These are phyloP conservation scores for Apiotrichum siamense DNA, from an alignment of 1,284 basidiomycete genomes.

Conservation along the genomic window DNA sequence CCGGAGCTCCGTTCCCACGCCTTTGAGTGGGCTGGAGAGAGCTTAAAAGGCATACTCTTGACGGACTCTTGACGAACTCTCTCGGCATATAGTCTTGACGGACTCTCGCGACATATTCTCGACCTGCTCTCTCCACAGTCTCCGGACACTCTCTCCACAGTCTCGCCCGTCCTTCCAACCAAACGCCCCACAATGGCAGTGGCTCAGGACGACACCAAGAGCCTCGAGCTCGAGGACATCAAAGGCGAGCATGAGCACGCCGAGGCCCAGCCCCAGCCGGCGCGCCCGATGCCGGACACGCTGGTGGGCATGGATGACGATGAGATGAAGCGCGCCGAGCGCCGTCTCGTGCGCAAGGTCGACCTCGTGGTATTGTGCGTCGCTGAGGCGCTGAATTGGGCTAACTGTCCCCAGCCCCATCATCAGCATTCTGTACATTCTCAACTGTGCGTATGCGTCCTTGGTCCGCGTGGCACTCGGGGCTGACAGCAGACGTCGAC, in stretches of 20 bases:
- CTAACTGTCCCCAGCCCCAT: neutral
- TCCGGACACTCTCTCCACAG: too few relatives aligned
- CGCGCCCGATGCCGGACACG: neutral
- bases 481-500: neutral
- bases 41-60: too few relatives aligned
- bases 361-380: conserved; percentile 25
- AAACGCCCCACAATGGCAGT: too few relatives aligned
- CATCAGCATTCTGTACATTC: conserved; percentile 2
- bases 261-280: neutral
- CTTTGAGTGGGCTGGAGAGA: too few relatives aligned
- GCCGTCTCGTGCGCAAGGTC: conserved; percentile 28
- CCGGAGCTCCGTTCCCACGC: too few relatives aligned
- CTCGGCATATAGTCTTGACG: too few relatives aligned
- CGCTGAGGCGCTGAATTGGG: neutral
- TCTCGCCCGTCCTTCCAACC: too few relatives aligned
- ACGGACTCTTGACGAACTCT: too few relatives aligned
- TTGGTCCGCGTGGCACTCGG: neutral
- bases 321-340: conserved; percentile 27
- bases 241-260: too few relatives aligned
- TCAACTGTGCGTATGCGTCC: conserved; percentile 7
- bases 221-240: neutral
- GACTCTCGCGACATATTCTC: too few relatives aligned
- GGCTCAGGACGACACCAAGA: neutral
- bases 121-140: too few relatives aligned
- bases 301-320: conserved; percentile 24